Percentiles rank a stretch among this genome's conserved stretches.
phyloP scores from a whole-genome alignment of 257 asterid genomes.

The Solanum commersonii region DNA sequence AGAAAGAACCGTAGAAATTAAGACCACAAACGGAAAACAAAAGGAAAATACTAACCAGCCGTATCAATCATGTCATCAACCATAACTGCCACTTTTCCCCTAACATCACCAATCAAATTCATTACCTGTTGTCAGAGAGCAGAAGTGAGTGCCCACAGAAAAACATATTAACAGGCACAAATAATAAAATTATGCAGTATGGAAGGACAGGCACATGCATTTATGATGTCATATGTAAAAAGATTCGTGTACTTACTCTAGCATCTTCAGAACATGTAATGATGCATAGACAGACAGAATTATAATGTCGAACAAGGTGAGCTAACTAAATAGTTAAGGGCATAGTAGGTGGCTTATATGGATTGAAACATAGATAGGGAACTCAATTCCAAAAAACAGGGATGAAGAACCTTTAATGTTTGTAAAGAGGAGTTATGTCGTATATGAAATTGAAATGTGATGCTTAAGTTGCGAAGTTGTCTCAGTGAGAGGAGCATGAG shows the following conservation, averaged over 20 bases:
- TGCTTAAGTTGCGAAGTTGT: not conserved
- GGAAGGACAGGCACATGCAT: not conserved
- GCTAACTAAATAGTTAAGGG: not conserved
- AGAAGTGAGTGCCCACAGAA: not conserved
- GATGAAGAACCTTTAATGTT: not conserved
- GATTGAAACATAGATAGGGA: not conserved
- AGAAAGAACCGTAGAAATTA: not conserved
- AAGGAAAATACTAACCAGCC: conserved; percentile 44
- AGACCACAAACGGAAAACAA: not conserved
- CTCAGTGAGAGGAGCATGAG: not conserved
- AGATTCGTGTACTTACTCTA: not conserved
- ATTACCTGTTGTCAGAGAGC: conserved; percentile 43
- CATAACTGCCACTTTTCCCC: conserved; percentile 94
- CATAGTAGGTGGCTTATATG: not conserved
- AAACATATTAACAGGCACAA: not conserved
- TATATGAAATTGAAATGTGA: not conserved
- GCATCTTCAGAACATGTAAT: not conserved
- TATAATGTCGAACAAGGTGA: not conserved
- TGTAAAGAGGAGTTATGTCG: not conserved
- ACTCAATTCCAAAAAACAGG: not conserved
- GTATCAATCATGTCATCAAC: conserved; percentile 97
- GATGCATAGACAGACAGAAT: not conserved
- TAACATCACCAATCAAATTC: conserved; percentile 92
- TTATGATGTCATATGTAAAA: not conserved
- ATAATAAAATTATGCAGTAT: not conserved